Evolutionary conservation across 331 rosid species (phyloP), one percentile per base, ranked within the genome.

Genomic region (Rhamnella rubrinervis): DNA sequence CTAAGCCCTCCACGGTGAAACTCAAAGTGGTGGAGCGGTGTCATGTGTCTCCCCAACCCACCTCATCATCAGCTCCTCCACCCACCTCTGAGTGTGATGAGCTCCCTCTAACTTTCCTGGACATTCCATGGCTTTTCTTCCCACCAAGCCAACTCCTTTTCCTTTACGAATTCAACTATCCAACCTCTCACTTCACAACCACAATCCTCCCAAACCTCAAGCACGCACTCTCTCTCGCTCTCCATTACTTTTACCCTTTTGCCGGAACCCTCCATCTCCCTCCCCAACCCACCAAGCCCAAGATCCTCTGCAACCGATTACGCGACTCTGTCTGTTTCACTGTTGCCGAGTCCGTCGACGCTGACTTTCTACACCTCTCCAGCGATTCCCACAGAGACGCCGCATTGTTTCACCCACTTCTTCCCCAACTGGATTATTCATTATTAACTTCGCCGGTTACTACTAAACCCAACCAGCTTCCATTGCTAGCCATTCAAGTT

Each of bases 91-190:
- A 2, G 35, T 26, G 4, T 26, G 4, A 26, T 26, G 31, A 26
- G 55, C 71, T 84, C 37, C 87, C 84, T 23, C 58, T 87, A 38
- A 84, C 92, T 10, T 87, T 84, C 71, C 64, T 87, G 1, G 92
- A 84, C 77, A 61, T 81, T 23, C 87, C 89, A 39, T 87, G 92
- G 89, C 93, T 87, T 38, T 79, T 85, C 77, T 87, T 78, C 86
- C 80, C 88, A 59, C 89, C 86, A 56, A 73, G 66, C 75, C 72
- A 77, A 47, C 85, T 84, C 60, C 71, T 84, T 2, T 82, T 84
- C 68, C 71, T 87, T 81, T 87, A 77, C 37, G 67, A 82, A 7
- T 65, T 79, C 61, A 85, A 85, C 5, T 40, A 38, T 40, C 38
- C 85, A 55, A 68, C 19, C 35, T 47, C 71, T n/a, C 50, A 75